Evolutionary conservation across 768 basidiomycete genomes (phyloP), one percentile per base, ranked within the genome.

Genomic region (Trametes maxima): DNA sequence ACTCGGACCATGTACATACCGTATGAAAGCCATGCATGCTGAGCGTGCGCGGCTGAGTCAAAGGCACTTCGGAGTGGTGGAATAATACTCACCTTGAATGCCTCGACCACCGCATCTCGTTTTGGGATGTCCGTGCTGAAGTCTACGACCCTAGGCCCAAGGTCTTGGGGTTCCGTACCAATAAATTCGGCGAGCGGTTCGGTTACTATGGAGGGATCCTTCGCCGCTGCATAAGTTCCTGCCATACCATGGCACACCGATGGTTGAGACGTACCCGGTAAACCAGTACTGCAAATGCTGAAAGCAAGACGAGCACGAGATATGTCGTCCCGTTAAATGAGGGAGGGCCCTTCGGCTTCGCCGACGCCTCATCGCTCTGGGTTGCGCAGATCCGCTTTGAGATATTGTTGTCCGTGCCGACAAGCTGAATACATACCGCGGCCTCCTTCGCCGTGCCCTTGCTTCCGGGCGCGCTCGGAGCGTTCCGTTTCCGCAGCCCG

Each of bases 11-110:
- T 47, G n/a, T 7, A 73, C 78, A 54, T 62, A 92, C 92, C 92
- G 69, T 95, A 95, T 28, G 92, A 89, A 60, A 68, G 72, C 92
- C 93, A 95, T 22, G 92, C 91, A 73, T 94, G 84, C 93, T 95
- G 68, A 42, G 36, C 36, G 57, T 8, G 28, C 28, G 51, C 46
- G 62, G 57, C 63, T 66, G 57, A 40, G 48, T 44, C 17, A 17
- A 24, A 24, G 14, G 22, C 21, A 33, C 44, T 25, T 11, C 8
- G 59, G 3, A 48, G 33, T 14, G 42, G 6, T 24, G 36, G 16
- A 5, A 44, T 5, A 28, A 50, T 1, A 70, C 82, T 65, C 64
- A 93, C 92, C 78, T 83, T 85, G 80, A 95, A 94, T 0, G 95
- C 92, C 6, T 81, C 79, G 14, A 89, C 84, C 11, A 96, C 78